phyloP scores from a whole-genome alignment of 1,284 basidiomycete genomes.

The Ceratobasidium sp. region DNA sequence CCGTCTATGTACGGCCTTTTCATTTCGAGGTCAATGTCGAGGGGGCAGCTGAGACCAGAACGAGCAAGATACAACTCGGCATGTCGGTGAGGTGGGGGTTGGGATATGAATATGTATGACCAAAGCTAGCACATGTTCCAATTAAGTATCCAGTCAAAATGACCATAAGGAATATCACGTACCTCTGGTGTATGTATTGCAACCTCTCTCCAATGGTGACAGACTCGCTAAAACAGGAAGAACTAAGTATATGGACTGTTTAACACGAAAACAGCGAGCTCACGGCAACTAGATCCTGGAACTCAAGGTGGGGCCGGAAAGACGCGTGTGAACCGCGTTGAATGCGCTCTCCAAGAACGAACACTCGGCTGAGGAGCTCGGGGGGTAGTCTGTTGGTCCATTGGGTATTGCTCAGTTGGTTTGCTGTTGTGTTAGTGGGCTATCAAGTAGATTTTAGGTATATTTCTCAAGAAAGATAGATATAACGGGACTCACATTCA shows the following conservation, averaged over 20 bases:
- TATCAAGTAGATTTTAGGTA: neutral
- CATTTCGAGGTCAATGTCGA: conserved; percentile 32
- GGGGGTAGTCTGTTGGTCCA: conserved; percentile 22
- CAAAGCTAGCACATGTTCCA: conserved; percentile 1
- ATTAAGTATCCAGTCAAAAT: neutral
- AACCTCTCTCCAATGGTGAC: conserved; percentile 6
- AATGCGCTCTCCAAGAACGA: neutral
- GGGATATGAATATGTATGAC: conserved; percentile 22
- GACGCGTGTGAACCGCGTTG: neutral
- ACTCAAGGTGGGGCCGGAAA: neutral
- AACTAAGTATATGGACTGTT: neutral
- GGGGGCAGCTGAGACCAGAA: neutral
- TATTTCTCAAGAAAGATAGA: neutral
- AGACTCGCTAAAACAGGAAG: neutral
- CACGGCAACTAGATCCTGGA: conserved; percentile 7
- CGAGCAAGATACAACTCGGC: conserved; percentile 20
- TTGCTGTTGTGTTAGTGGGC: neutral
- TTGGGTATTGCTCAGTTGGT: neutral
- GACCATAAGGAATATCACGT: neutral
- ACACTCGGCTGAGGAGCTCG: conserved; percentile 10
- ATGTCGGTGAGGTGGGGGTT: neutral
- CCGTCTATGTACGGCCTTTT: neutral
- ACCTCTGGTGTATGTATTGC: conserved; percentile 26
- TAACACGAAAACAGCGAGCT: neutral
- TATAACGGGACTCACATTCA: too few relatives aligned